A percentile compares a stretch with the other conserved stretches of the same genome.
Evolutionary conservation across 2,329 filamentous ascomycete genomes (phyloP).

Genomic region (Graphiopsis chlorocephala): DNA sequence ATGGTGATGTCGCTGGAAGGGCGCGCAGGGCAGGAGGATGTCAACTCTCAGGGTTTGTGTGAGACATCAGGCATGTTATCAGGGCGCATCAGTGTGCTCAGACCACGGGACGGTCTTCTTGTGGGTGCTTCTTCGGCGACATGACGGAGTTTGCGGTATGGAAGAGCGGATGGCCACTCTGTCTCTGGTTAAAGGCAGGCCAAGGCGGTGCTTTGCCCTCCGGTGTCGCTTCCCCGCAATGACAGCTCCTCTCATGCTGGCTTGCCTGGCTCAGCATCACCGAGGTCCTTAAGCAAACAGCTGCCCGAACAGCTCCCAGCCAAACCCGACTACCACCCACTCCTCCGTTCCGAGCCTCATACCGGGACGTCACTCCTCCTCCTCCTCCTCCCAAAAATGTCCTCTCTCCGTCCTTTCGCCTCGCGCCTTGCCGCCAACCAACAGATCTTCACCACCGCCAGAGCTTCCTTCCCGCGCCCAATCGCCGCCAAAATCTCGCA

Average conservation of each 20-base stretch:
- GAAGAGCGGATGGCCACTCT: not conserved
- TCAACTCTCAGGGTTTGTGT: not conserved
- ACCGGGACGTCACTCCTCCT: slow-evolving; percentile 11
- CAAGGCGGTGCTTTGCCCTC: not conserved
- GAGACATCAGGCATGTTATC: slow-evolving; percentile 11
- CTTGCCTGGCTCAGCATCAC: not conserved
- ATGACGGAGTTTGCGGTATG: not conserved
- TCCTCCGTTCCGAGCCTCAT: not conserved
- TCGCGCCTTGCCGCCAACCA: slow-evolving; percentile 18
- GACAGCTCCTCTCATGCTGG: not conserved
- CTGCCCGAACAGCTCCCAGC: not conserved
- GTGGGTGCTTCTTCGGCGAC: not conserved
- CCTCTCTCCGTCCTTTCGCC: slow-evolving; percentile 24
- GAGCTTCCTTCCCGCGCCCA: slow-evolving; percentile 30
- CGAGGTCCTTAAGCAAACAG: not conserved
- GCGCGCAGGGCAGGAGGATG: not conserved
- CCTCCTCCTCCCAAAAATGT: slow-evolving; percentile 20
- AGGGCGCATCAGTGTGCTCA: not conserved
- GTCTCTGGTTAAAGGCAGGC: not conserved
- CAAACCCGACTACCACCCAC: not conserved
- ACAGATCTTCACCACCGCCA: slow-evolving; percentile 19
- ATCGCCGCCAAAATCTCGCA: slow-evolving; percentile 34
- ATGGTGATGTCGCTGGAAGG: not conserved
- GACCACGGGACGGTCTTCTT: not conserved
- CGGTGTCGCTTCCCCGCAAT: slow-evolving; percentile 12